Percentiles rank a stretch among this genome's conserved stretches.
These are phyloP conservation scores for Fusarium nisikadoi DNA, from an alignment of 2,329 filamentous ascomycete genomes.

Conservation along the genomic window DNA sequence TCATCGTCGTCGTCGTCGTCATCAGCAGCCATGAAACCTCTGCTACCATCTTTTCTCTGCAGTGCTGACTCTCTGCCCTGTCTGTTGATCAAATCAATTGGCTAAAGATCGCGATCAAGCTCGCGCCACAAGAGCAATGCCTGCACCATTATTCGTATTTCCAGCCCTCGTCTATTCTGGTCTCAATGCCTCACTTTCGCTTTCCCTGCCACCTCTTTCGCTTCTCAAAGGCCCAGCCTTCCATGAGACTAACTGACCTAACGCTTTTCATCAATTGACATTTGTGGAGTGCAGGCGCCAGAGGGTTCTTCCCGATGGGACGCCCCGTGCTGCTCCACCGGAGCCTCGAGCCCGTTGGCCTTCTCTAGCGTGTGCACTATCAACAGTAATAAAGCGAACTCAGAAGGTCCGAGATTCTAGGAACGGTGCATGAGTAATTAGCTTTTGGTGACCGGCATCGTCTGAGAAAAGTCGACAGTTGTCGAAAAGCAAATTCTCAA, in stretches of 20 bases:
- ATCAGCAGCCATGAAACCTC: constrained; percentile 2
- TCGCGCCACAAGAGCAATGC: constrained; percentile 26
- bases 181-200: constrained; percentile 24
- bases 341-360: constrained; percentile 30
- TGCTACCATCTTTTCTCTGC: constrained; percentile 1
- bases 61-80: neutral
- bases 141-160: constrained; percentile 14
- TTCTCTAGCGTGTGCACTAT: constrained; percentile 30
- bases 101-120: constrained; percentile 7
- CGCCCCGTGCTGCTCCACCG: constrained; percentile 39
- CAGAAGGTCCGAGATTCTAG: constrained; percentile 4
- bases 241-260: constrained; percentile 6
- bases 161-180: constrained; percentile 16
- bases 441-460: constrained; percentile 23
- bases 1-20: constrained; percentile 19
- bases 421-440: constrained; percentile 22
- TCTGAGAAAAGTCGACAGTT: constrained; percentile 5
- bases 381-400: constrained; percentile 17
- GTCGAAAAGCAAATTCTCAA: neutral
- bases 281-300: constrained; percentile 40
- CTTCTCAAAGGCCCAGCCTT: constrained; percentile 7
- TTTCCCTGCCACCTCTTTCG: constrained; percentile 29
- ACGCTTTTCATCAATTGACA: constrained; percentile 31
- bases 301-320: constrained; percentile 46
- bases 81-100: constrained; percentile 19